phyloP scores from a whole-genome alignment of 1,284 basidiomycete genomes.

The Fomitopsis pinicola region DNA sequence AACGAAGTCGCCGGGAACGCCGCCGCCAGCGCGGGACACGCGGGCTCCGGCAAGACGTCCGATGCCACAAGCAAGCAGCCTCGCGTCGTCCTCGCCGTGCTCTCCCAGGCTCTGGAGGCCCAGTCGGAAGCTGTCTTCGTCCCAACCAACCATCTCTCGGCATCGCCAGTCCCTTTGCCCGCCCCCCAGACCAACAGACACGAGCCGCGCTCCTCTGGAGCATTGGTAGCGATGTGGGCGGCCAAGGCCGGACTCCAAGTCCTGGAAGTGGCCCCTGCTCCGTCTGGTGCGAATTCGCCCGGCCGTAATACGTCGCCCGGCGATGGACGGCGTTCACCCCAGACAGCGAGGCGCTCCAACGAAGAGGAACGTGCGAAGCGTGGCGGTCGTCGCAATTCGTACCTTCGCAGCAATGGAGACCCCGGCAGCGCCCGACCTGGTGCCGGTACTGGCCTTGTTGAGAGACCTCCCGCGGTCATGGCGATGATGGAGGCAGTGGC shows the following conservation, averaged over 20 bases:
- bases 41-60: not conserved
- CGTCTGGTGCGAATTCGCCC: slow-evolving; percentile 1
- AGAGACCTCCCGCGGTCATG: slow-evolving; percentile 66
- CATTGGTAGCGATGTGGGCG: slow-evolving; percentile 64
- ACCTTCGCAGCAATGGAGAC: slow-evolving; percentile 9
- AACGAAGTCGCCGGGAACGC: slow-evolving; percentile 10
- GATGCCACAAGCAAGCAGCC: slow-evolving; percentile 13
- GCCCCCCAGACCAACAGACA: slow-evolving; percentile 56
- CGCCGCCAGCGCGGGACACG: slow-evolving; percentile 9
- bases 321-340: slow-evolving; percentile 19
- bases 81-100: slow-evolving; percentile 60
- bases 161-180: slow-evolving; percentile 62
- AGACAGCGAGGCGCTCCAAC: slow-evolving; percentile 25
- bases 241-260: slow-evolving; percentile 52
- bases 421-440: slow-evolving; percentile 15
- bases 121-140: slow-evolving; percentile 28
- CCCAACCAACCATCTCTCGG: slow-evolving; percentile 26
- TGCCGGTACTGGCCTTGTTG: slow-evolving; percentile 44
- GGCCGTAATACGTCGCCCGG: not conserved
- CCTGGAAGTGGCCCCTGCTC: slow-evolving; percentile 45
- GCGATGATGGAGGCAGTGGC: slow-evolving; percentile 72
- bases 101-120: slow-evolving; percentile 30
- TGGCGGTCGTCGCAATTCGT: slow-evolving; percentile 24
- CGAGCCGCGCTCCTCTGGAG: slow-evolving; percentile 60
- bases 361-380: slow-evolving; percentile 33